Evolutionary conservation across 352 stramenopile genomes (phyloP).

Genomic region (Pythium brachiatum): DNA sequence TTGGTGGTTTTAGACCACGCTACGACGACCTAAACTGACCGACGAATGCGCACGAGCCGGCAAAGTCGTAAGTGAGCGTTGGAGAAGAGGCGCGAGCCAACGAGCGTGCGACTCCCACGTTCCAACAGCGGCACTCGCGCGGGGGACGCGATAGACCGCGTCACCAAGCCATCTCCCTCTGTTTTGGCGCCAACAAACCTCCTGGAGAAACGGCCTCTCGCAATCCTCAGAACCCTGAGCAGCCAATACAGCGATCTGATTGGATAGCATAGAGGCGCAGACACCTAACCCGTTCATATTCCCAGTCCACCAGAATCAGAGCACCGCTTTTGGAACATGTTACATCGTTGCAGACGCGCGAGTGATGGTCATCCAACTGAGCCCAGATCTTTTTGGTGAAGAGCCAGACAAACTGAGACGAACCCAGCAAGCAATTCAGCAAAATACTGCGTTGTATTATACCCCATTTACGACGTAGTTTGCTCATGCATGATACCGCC

Average conservation of each 20-base stretch:
- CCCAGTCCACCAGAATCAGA: background rate
- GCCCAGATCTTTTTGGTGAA: slow-evolving; percentile 1
- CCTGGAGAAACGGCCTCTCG: background rate
- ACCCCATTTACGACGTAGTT: too few relatives aligned
- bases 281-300: background rate
- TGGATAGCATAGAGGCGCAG: background rate
- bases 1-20: background rate
- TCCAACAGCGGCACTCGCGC: slow-evolving; percentile 6
- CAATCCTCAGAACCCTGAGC: slow-evolving; percentile 16
- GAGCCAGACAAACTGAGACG: background rate
- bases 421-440: background rate
- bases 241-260: background rate
- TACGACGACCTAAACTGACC: background rate
- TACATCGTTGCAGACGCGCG: background rate
- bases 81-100: slow-evolving; percentile 23
- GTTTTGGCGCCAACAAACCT: slow-evolving; percentile 2
- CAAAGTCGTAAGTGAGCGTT: slow-evolving; percentile 19
- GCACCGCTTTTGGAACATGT: background rate
- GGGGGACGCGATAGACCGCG: background rate
- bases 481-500: too few relatives aligned
- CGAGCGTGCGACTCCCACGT: slow-evolving; percentile 1
- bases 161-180: background rate
- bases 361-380: background rate
- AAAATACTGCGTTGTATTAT: background rate
- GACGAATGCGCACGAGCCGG: slow-evolving; percentile 10